Percentiles rank a stretch among this genome's conserved stretches.
Evolutionary conservation across 768 basidiomycete genomes (phyloP).

Genomic region (Boletus tomentosulus): DNA sequence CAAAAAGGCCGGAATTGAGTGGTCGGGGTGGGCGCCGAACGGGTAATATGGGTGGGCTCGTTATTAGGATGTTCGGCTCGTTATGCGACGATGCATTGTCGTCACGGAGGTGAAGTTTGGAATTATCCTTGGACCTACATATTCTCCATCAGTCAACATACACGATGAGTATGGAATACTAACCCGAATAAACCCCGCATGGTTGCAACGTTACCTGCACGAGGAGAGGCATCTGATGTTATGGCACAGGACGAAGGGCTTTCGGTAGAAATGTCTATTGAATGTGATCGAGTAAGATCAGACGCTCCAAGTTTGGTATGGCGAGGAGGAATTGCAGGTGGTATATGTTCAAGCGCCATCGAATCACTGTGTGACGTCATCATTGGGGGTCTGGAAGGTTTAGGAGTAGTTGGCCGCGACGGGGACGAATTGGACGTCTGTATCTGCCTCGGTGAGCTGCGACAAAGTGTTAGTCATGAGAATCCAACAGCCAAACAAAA

Average conservation of each 20-base stretch:
- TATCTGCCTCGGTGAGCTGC: constrained; percentile 9
- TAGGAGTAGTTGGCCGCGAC: constrained; percentile 16
- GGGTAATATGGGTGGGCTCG: constrained; percentile 18
- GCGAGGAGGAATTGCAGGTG: constrained; percentile 17
- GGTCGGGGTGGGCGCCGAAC: constrained; percentile 18
- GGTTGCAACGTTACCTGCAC: constrained; percentile 33
- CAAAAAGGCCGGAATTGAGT: constrained; percentile 15
- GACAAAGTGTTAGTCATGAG: not conserved
- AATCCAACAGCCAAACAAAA: not conserved
- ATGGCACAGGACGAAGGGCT: not conserved
- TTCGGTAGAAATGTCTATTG: constrained; percentile 4
- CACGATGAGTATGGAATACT: not conserved
- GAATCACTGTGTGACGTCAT: constrained; percentile 23
- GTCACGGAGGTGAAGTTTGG: constrained; percentile 7
- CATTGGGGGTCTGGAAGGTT: constrained; percentile 11
- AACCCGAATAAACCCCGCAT: constrained; percentile 34
- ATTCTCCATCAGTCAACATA: not conserved
- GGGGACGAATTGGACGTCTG: constrained; percentile 10
- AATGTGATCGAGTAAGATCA: constrained; percentile 4
- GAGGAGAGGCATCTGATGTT: constrained; percentile 4
- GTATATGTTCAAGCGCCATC: constrained; percentile 6
- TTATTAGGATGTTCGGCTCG: constrained; percentile 24
- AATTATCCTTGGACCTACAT: constrained; percentile 22
- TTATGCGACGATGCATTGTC: constrained; percentile 15
- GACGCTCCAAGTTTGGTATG: constrained; percentile 6